Conservation (phyloP, 495 filamentous ascomycete genomes). For the Stereocaulon alpinum region DNA sequence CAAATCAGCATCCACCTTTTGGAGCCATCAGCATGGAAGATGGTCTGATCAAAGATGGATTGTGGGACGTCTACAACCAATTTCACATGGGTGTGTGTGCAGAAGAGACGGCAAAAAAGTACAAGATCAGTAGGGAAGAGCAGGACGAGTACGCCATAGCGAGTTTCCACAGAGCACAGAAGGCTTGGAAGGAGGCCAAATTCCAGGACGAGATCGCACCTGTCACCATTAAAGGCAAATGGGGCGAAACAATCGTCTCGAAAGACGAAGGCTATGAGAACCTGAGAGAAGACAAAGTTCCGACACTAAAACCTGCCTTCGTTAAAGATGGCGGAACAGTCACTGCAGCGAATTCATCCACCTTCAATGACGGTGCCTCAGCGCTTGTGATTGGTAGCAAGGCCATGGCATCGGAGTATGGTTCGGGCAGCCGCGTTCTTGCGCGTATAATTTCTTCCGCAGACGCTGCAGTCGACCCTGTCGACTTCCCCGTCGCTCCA, state of each 20-base stretch:
- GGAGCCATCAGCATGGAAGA: constrained; percentile 81
- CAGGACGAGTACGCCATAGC: constrained; percentile 87
- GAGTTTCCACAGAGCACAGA: constrained; percentile 78
- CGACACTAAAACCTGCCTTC: constrained; percentile 83
- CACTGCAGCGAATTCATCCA: constrained; percentile 86
- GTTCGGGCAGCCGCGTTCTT: constrained; percentile 59
- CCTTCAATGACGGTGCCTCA: constrained; percentile 87
- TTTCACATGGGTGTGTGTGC: constrained; percentile 97
- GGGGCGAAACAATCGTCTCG: constrained; percentile 67
- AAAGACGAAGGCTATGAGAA: constrained; percentile 84
- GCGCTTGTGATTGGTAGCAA: constrained; percentile 78
- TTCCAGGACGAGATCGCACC: constrained; percentile 84
- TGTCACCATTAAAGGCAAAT: constrained; percentile 72
- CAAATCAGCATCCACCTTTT: constrained; percentile 66
- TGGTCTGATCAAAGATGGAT: constrained; percentile 85
- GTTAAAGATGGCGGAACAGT: constrained; percentile 78
- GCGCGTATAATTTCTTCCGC: constrained; percentile 77
- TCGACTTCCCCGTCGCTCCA: constrained; percentile 92
- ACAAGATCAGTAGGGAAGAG: constrained; percentile 63
- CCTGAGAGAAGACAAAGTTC: constrained; percentile 73
- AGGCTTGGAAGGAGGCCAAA: constrained; percentile 68
- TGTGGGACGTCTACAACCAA: constrained; percentile 94
- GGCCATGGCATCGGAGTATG: constrained; percentile 66
- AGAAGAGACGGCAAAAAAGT: constrained; percentile 88
- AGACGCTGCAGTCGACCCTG: constrained; percentile 84